Percentiles rank a stretch among this genome's conserved stretches.
These are phyloP conservation scores for Turritis glabra DNA, from an alignment of 345 rosid genomes.

Conservation along the genomic window DNA sequence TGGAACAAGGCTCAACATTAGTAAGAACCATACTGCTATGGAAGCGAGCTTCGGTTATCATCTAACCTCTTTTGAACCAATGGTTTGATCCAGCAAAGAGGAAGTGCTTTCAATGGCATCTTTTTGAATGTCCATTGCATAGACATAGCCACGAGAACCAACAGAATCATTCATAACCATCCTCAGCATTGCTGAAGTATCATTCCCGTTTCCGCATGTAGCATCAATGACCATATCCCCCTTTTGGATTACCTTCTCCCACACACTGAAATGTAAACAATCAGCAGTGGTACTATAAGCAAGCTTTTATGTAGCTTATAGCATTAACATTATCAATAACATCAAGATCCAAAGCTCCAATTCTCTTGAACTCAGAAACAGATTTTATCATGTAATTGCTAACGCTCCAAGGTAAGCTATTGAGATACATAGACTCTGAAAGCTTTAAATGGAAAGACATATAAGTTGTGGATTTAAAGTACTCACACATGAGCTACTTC, in stretches of 20 bases:
- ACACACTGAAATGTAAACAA: conserved; percentile 52
- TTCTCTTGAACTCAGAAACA: neutral
- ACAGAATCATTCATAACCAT: conserved; percentile 66
- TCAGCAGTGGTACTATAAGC: neutral
- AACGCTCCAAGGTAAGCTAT: neutral
- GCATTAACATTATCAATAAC: neutral
- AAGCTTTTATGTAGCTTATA: neutral
- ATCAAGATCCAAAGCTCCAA: neutral
- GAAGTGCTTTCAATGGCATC: conserved; percentile 63
- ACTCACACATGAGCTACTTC: conserved; percentile 91
- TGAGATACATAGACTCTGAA: neutral
- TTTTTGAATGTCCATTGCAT: conserved; percentile 75
- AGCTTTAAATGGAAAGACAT: neutral
- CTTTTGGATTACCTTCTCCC: conserved; percentile 67
- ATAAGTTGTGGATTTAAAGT: conserved; percentile 3
- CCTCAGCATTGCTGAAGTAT: conserved; percentile 74
- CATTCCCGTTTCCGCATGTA: conserved; percentile 89
- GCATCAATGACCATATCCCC: conserved; percentile 84
- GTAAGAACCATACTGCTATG: neutral
- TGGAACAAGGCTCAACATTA: conserved; percentile 4
- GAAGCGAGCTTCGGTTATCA: conserved; percentile 11
- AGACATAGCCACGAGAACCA: conserved; percentile 51
- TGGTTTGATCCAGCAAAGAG: conserved; percentile 51
- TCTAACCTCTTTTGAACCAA: conserved; percentile 60
- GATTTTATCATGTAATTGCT: neutral